phyloP scores from a whole-genome alignment of 257 asterid genomes.

The Asclepias syriaca region DNA sequence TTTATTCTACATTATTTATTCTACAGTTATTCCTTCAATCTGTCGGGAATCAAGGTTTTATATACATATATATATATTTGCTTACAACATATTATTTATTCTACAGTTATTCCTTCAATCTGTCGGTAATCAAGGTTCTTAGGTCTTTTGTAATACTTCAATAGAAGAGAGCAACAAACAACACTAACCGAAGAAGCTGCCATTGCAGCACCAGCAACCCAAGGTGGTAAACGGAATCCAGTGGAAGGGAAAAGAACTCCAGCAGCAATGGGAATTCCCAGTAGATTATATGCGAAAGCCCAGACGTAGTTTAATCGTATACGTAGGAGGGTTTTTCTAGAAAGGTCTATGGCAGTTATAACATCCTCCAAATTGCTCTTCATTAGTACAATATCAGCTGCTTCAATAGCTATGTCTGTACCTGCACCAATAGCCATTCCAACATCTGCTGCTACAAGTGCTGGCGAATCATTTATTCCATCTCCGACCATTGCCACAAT shows the following conservation, averaged over 20 bases:
- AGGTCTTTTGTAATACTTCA: conserved; percentile 71
- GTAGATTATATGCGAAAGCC: conserved; percentile 73
- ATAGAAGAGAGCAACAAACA: conserved; percentile 79
- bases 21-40: no score
- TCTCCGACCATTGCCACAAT: conserved; percentile 91
- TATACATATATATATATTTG: no score
- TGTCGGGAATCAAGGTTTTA: no score
- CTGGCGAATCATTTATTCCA: conserved; percentile 87
- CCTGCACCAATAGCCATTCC: conserved; percentile 95
- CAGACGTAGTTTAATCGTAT: conserved; percentile 68
- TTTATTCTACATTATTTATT: conserved; percentile 34
- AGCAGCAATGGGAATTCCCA: conserved; percentile 76
- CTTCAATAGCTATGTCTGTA: conserved; percentile 84
- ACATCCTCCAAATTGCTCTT: conserved; percentile 86
- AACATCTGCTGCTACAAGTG: conserved; percentile 77
- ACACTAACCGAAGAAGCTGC: conserved; percentile 91
- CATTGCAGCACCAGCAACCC: conserved; percentile 96
- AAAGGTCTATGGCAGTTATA: conserved; percentile 74
- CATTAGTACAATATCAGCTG: conserved; percentile 86
- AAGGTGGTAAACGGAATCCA: conserved; percentile 75
- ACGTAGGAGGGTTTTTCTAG: conserved; percentile 56
- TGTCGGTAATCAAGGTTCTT: conserved; percentile 40
- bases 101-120: conserved; percentile 32
- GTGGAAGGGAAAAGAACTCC: conserved; percentile 69
- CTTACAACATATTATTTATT: conserved; percentile 11